Evolutionary conservation across 192 early-diverging fungal genomes (phyloP), one percentile per base, ranked within the genome.

Genomic region (Pilaira anomala): DNA sequence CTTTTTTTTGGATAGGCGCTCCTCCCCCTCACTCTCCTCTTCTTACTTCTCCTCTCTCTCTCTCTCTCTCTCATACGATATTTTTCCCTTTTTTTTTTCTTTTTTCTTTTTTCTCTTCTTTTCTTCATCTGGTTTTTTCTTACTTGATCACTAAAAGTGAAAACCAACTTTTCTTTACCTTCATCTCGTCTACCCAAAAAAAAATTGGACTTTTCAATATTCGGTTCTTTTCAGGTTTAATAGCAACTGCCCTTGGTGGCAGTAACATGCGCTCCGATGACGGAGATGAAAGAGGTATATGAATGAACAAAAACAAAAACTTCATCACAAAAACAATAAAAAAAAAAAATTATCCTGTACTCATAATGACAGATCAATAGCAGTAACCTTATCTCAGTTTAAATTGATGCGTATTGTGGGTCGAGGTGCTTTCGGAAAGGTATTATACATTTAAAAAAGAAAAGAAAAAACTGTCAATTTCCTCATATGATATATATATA

Each of bases 351-450:
- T 39, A 56, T 36, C 4, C 7, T 9, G 19, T 25, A 50, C 22
- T 50, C 48, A 30, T n/a, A 30, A 30, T 26, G 29, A 30, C 28
- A 48, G 46, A 61, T 33, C 29, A 55, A 14, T 57, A 42, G 52
- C 68, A 92, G 91, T 93, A 21, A 87, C 83, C 62, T 75, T 93
- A 30, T 66, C 77, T 40, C 85, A 94, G 54, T 94, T 94, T 72
- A 79, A 88, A 50, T 68, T 91, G 44, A 76, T 90, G 30, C 70
- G 88, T 44, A 84, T 83, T 52, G 83, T 94, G 66, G 93, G 93
- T 6, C 85, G 85, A 69, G 93, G 93, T 25, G 88, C 93, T 3
- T 94, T 94, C 71, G 93, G 91, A 53, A 94, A 93, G 82, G 91
- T 93, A 9, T 48, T 29, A 7, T 60, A 26, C 40, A 46, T 9